Evolutionary conservation across 164 flowering plant species (phyloP).

Genomic region (Euptelea pleiosperma): DNA sequence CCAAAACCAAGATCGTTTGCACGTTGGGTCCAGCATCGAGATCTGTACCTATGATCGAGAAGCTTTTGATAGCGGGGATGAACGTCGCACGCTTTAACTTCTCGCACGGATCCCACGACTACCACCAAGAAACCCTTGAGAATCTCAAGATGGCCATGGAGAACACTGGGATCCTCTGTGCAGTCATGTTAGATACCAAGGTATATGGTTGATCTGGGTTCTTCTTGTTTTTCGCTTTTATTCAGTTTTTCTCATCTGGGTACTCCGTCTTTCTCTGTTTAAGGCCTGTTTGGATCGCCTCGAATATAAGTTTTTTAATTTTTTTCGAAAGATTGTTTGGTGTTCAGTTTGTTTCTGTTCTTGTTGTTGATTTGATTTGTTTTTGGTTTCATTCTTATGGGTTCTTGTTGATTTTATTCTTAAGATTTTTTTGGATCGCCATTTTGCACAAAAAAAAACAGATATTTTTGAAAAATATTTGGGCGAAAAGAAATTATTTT

Average conservation of each 20-base stretch:
- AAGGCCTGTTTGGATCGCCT: too few relatives aligned
- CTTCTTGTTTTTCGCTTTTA: background rate
- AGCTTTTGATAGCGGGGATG: constrained; percentile 75
- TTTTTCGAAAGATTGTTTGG: too few relatives aligned
- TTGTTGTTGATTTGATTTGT: background rate
- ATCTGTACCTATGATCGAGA: constrained; percentile 68
- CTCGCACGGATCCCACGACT: constrained; percentile 77
- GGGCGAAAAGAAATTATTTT: too few relatives aligned
- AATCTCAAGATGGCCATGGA: constrained; percentile 62
- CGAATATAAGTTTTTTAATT: too few relatives aligned
- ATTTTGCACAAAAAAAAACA: too few relatives aligned
- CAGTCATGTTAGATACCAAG: constrained; percentile 84
- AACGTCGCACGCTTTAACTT: constrained; percentile 83
- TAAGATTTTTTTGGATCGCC: too few relatives aligned
- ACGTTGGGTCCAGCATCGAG: constrained; percentile 77
- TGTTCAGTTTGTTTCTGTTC: too few relatives aligned
- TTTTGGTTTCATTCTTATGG: background rate
- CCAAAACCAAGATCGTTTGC: constrained; percentile 90
- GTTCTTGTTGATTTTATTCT: background rate
- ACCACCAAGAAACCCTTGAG: constrained; percentile 62
- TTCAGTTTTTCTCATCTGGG: background rate
- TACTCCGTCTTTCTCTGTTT: too few relatives aligned
- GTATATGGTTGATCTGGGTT: constrained; percentile 21
- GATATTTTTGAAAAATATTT: too few relatives aligned
- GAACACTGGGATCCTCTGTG: constrained; percentile 73